A percentile compares a stretch with the other conserved stretches of the same genome.
These are phyloP conservation scores for Exsudoporus floridanus DNA, from an alignment of 1,284 basidiomycete genomes.

Conservation along the genomic window DNA sequence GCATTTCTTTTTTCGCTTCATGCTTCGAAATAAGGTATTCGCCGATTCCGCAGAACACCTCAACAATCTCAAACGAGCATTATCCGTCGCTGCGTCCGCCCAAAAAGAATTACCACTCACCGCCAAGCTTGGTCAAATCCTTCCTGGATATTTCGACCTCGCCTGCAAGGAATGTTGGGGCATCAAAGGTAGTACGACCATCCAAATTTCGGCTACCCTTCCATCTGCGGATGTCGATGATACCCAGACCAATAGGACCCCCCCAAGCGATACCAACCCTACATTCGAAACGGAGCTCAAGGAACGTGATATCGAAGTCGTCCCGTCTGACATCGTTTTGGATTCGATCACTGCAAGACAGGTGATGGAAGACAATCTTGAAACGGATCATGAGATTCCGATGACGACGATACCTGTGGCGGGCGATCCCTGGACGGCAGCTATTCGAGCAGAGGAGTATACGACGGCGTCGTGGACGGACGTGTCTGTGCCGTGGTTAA, in stretches of 20 bases:
- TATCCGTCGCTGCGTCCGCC: constrained; percentile 41
- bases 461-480: constrained; percentile 35
- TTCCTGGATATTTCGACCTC: constrained; percentile 43
- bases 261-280: constrained; percentile 1
- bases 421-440: constrained; percentile 29
- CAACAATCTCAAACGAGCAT: constrained; percentile 31
- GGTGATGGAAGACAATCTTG: constrained; percentile 32
- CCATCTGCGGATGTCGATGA: background rate
- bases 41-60: constrained; percentile 24
- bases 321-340: constrained; percentile 29
- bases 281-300: constrained; percentile 30
- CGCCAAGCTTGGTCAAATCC: constrained; percentile 37
- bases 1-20: constrained; percentile 49
- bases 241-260: background rate
- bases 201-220: constrained; percentile 19
- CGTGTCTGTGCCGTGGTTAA: constrained; percentile 25
- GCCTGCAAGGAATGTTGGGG: constrained; percentile 43
- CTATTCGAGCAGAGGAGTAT: constrained; percentile 21
- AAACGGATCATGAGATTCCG: constrained; percentile 11
- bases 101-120: constrained; percentile 46
- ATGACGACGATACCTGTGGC: constrained; percentile 17
- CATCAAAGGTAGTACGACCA: constrained; percentile 15
- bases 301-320: constrained; percentile 23
- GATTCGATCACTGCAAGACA: constrained; percentile 35
- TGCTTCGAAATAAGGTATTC: constrained; percentile 46